Evolutionary conservation across 305 asterid species (phyloP), one percentile per base, ranked within the genome.

Genomic region (Rubia balearica): DNA sequence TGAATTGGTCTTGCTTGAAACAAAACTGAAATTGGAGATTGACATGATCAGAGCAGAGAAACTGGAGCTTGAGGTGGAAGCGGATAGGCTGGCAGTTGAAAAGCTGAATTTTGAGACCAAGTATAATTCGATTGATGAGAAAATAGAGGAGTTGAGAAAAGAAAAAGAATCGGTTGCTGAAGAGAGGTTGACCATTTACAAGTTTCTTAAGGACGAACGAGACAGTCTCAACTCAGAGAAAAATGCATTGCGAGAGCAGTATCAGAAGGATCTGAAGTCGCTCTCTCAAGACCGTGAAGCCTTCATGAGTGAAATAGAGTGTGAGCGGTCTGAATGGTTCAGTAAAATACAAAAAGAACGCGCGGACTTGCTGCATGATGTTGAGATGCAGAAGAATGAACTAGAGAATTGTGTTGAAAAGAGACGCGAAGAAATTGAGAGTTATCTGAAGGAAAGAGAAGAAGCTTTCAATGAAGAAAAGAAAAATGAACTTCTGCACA

Each of bases 41-140:
- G 98, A 95, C 79, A 70, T 72, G 75, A 81, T 91, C 65, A 86
- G 85, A 71, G 88, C 88, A 0, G 96, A 91, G 80, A 95, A 91
- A 71, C 81, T 63, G 80, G 91, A 90, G 63, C 82, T 88, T 65
- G 97, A 87, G 78, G 85, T 82, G n/a, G 95, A 91, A 77, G 98
- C 90, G 65, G 95, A 90, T 22, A 85, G 55, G 78, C 78, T 95
- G 78, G 84, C 87, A 83, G 85, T 82, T 46, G 96, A 90, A 84
- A 91, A 91, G 82, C 83, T 88, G 59, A 88, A 95, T 74, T 90
- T 95, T 80, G 99, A 95, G 86, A 79, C 89, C 61, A 96, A 91
- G 82, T 95, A 98, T 96, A 97, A 87, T 74, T 74, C 77, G 61
- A 90, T 95, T 56, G 99, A 91, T 81, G 97, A 90, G 81, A 95